These are phyloP conservation scores for Laguncularia racemosa DNA, from an alignment of 345 rosid genomes.

Conservation along the genomic window DNA sequence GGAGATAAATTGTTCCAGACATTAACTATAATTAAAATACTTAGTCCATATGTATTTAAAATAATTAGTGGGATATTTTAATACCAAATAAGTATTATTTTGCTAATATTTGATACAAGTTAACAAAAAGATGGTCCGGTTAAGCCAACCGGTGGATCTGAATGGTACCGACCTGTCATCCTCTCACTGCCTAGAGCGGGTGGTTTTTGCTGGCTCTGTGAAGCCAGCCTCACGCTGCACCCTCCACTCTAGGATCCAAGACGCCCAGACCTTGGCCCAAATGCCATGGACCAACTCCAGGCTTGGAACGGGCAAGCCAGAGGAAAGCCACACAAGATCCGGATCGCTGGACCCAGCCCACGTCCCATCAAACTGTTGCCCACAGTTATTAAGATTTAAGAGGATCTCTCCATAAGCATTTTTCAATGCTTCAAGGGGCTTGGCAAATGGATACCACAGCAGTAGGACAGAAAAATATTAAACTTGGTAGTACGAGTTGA, in stretches of 20 bases:
- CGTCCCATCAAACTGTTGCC: constrained; percentile 10
- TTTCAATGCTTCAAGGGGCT: too few relatives aligned
- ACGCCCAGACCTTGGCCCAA: not conserved
- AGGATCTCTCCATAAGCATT: too few relatives aligned
- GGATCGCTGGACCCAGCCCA: not conserved
- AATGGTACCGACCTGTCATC: constrained; percentile 6
- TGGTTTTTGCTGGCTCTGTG: constrained; percentile 15
- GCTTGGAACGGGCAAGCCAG: constrained; percentile 19
- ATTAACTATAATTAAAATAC: too few relatives aligned
- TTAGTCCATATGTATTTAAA: too few relatives aligned
- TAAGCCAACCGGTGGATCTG: constrained; percentile 1
- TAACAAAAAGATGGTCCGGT: not conserved
- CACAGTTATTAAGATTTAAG: not conserved
- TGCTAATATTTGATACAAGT: too few relatives aligned
- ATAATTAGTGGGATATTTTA: too few relatives aligned
- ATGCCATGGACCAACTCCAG: not conserved
- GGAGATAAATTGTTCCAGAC: too few relatives aligned
- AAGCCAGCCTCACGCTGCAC: constrained; percentile 15
- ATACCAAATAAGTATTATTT: too few relatives aligned
- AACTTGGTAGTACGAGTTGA: too few relatives aligned
- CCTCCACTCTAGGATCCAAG: constrained; percentile 1
- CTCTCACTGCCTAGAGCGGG: constrained; percentile 12
- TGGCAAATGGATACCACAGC: too few relatives aligned
- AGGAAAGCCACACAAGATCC: not conserved
- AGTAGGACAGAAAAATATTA: too few relatives aligned